phyloP scores from a whole-genome alignment of 495 filamentous ascomycete genomes.

The Emericellopsis terricola region DNA sequence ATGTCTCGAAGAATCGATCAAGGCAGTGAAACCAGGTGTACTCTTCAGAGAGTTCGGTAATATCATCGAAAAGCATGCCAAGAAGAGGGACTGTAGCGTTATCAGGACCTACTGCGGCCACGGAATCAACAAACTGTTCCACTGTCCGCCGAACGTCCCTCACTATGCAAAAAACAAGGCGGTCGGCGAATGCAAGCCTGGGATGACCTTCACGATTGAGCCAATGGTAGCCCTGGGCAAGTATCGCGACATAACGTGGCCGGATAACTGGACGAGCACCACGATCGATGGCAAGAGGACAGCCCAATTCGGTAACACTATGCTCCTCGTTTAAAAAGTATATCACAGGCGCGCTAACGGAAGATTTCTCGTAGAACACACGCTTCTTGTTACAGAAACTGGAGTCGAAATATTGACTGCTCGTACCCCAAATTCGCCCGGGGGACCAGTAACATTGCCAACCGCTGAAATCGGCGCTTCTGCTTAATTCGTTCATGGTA shows the following conservation, averaged over 20 bases:
- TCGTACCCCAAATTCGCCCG: constrained; percentile 61
- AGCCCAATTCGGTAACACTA: constrained; percentile 53
- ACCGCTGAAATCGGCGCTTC: constrained; percentile 6
- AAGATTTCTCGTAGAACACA: constrained; percentile 48
- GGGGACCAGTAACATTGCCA: constrained; percentile 61
- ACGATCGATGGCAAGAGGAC: constrained; percentile 68
- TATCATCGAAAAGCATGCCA: constrained; percentile 73
- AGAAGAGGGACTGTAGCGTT: constrained; percentile 57
- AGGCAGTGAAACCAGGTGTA: constrained; percentile 72
- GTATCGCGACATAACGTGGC: constrained; percentile 70
- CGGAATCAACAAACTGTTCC: constrained; percentile 73
- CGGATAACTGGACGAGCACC: constrained; percentile 78
- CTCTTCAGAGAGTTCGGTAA: constrained; percentile 71
- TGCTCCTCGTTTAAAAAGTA: neutral
- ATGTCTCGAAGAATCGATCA: constrained; percentile 67
- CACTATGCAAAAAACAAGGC: constrained; percentile 89
- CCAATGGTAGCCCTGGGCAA: constrained; percentile 79
- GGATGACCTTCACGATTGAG: constrained; percentile 90
- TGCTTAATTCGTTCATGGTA: no score
- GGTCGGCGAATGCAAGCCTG: constrained; percentile 65
- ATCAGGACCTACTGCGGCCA: constrained; percentile 85
- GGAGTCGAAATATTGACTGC: constrained; percentile 91
- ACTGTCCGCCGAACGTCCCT: constrained; percentile 67
- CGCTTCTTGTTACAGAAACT: constrained; percentile 78
- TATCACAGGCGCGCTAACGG: neutral